Base-by-base conservation (phyloP, 495 filamentous ascomycete species). In the Penicillium cinerascens region DNA sequence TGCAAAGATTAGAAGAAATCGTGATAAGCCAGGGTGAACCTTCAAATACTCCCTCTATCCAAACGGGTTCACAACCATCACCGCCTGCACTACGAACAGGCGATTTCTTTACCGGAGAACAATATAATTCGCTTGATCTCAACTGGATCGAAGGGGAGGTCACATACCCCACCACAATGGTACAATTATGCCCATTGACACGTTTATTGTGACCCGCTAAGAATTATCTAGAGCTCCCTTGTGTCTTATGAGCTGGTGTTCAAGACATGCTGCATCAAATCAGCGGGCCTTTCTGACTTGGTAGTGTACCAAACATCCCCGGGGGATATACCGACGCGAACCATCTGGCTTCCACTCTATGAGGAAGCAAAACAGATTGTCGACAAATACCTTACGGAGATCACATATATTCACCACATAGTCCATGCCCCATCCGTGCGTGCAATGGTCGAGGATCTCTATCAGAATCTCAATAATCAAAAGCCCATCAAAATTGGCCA, bases 361-460 rank as follows among this genome's bases (percentile, higher is more conserved):
- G 57, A 65, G n/a, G 76, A 79, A 47, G 62, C 74, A 4, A 60
- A 64, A 38, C 48, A 60, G 8, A 57, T 79, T 7, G 53, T 77
- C 20, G 58, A 75, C 6, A 76, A 79, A 48, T 77, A 70, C 36
- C 49, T 70, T 10, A 46, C 58, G n/a, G 66, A 75, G 17, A 60
- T 73, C 20, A 67, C 69, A 9, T 64, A 66, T 45, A 47, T 74
- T n/a, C 69, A 74, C 39, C 71, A 75, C 46, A 64, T 76, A 6
- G 48, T 76, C 5, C 66, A 77, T 45, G 54, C 59, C n/a, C 67
- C 77, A 13, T 60, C 69, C 15, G 55, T 71, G 6, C 62, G 61
- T 6, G n/a, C 50, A 3, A n/a, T 72, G 22, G 44, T 79, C 0
- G 57, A 72, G 36, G 61, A 71, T 2, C 49, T 75, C 0, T 76